Evolutionary conservation across 78 protist genomes (phyloP).

Genomic region (Parvularia atlantis): DNA sequence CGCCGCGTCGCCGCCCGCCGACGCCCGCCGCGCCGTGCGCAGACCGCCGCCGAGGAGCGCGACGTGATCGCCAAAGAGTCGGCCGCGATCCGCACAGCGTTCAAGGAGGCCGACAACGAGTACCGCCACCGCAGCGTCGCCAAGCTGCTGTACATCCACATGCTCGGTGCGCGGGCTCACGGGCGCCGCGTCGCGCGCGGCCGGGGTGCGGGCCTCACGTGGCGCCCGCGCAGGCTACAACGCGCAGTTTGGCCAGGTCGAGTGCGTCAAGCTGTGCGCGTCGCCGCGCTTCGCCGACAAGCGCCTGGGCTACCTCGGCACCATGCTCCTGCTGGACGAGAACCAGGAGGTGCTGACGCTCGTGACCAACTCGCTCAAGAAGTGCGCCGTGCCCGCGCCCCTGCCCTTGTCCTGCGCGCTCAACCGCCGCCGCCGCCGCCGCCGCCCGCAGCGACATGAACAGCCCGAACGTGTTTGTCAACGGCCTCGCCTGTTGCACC

Average conservation of each 20-base stretch:
- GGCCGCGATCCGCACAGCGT: conserved; percentile 83
- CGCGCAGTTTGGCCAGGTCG: conserved; percentile 60
- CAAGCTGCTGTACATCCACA: conserved; percentile 92
- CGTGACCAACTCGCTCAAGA: conserved; percentile 82
- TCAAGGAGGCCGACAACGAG: conserved; percentile 63
- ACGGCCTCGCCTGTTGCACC: conserved; percentile 83
- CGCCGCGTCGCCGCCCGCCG: too few relatives aligned
- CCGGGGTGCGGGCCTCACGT: too few relatives aligned
- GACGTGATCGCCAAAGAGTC: conserved; percentile 75
- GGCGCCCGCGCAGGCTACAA: too few relatives aligned
- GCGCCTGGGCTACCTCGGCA: conserved; percentile 92
- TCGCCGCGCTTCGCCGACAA: conserved; percentile 79
- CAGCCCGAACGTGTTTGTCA: conserved; percentile 67
- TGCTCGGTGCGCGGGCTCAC: conserved; percentile 88
- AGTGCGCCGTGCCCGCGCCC: conserved; percentile 21
- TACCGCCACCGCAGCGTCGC: conserved; percentile 85
- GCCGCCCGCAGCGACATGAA: conserved; percentile 49
- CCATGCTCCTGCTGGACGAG: conserved; percentile 89
- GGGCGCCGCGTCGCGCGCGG: neutral
- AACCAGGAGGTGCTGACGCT: conserved; percentile 82
- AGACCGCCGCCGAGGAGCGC: conserved; percentile 94
- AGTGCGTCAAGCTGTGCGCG: conserved; percentile 84
- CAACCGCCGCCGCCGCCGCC: neutral
- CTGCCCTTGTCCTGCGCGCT: neutral
- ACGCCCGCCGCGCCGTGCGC: conserved; percentile 9